A percentile compares a stretch with the other conserved stretches of the same genome.
Evolutionary conservation across 371 early-diverging fungal genomes (phyloP).

Genomic region (Lichtheimia ornata): DNA sequence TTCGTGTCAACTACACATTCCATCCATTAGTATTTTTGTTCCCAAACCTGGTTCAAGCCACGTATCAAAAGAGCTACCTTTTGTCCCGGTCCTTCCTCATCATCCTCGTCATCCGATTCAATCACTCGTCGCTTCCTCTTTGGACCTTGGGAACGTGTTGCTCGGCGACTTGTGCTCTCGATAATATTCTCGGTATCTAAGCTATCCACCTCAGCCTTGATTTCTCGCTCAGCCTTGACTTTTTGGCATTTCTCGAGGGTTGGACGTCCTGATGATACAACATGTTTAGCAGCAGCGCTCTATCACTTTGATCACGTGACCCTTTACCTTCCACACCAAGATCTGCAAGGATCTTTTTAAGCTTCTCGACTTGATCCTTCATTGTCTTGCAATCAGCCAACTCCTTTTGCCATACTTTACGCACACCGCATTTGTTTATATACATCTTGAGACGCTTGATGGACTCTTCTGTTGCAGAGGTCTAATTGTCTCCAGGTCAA

Average conservation of each 20-base stretch:
- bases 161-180: conserved; percentile 4
- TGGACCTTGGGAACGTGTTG: conserved; percentile 8
- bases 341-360: conserved; percentile 13
- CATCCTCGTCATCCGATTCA: conserved; percentile 22
- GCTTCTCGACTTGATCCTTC: conserved; percentile 16
- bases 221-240: conserved; percentile 40
- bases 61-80: conserved; percentile 9
- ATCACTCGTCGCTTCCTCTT: conserved; percentile 16
- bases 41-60: neutral
- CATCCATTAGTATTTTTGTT: neutral
- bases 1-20: neutral
- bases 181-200: conserved; percentile 39
- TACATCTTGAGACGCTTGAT: conserved; percentile 45
- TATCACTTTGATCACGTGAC: conserved; percentile 11
- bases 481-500: too few relatives aligned
- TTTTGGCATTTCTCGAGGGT: conserved; percentile 46
- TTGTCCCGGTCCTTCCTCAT: conserved; percentile 11
- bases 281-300: neutral
- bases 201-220: conserved; percentile 40
- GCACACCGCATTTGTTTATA: conserved; percentile 47
- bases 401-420: conserved; percentile 43
- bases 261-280: conserved; percentile 28
- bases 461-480: conserved; percentile 25
- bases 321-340: conserved; percentile 22
- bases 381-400: conserved; percentile 25